These are phyloP conservation scores for Exutisphaerella laricina DNA, from an alignment of 2,329 filamentous ascomycete species.

Conservation along the genomic window DNA sequence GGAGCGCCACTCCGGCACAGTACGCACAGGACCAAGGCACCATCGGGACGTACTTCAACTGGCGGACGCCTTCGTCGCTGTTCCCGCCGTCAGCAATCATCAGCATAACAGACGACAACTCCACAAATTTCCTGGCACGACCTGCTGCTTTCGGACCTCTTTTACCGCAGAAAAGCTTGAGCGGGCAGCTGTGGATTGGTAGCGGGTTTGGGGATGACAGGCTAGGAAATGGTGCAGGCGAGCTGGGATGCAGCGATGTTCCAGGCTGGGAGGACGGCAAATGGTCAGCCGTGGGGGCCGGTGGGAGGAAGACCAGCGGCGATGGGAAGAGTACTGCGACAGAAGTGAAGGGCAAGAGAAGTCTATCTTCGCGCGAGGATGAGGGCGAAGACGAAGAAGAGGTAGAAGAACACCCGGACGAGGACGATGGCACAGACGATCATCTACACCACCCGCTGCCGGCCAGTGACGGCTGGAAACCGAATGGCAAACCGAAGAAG, in stretches of 20 bases:
- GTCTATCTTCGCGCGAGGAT: slow-evolving; percentile 4
- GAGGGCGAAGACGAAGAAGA: slow-evolving; percentile 35
- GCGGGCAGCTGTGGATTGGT: slow-evolving; percentile 87
- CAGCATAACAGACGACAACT: slow-evolving; percentile 95
- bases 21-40: slow-evolving; percentile 30
- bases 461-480: slow-evolving; percentile 38
- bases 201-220: slow-evolving; percentile 82
- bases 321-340: slow-evolving; percentile 16
- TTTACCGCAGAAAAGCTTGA: slow-evolving; percentile 69
- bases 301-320: slow-evolving; percentile 16
- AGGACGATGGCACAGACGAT: slow-evolving; percentile 77
- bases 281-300: slow-evolving; percentile 12
- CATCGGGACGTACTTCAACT: slow-evolving; percentile 43
- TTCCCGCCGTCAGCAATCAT: slow-evolving; percentile 96
- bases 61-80: slow-evolving; percentile 65
- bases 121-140: slow-evolving; percentile 88
- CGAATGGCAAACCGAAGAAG: slow-evolving; percentile 33
- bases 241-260: slow-evolving; percentile 91
- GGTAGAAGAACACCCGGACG: slow-evolving; percentile 41
- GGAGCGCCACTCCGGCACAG: slow-evolving; percentile 11
- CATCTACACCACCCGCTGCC: slow-evolving; percentile 61
- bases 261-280: slow-evolving; percentile 72
- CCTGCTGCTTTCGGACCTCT: slow-evolving; percentile 88
- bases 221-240: slow-evolving; percentile 63
- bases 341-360: slow-evolving; percentile 23